Conservation (phyloP, 179 eudicot species). For the Heliamphora pulchella region DNA sequence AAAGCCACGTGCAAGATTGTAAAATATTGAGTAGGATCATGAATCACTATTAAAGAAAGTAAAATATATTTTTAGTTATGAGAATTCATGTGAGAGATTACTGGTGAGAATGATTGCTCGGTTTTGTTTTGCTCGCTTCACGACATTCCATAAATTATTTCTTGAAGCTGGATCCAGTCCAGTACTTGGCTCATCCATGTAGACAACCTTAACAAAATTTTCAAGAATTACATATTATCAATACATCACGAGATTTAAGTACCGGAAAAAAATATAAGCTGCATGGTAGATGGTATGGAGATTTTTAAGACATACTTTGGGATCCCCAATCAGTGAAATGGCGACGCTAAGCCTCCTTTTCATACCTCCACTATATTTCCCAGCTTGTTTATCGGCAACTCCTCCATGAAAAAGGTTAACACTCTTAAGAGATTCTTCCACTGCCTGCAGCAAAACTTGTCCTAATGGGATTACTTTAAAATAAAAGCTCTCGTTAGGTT, state of each 20-base stretch:
- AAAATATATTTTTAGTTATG: neutral
- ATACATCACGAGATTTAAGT: neutral
- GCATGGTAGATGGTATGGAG: neutral
- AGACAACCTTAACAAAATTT: conserved; percentile 46
- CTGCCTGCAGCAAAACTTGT: conserved; percentile 47
- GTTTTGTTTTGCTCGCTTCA: conserved; percentile 73
- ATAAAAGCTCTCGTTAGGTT: no score
- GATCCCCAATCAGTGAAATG: conserved; percentile 84
- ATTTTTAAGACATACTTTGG: conserved; percentile 46
- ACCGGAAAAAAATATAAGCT: neutral
- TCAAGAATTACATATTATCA: conserved; percentile 8
- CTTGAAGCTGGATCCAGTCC: conserved; percentile 96
- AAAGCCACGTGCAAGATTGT: no score
- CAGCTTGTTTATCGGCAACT: conserved; percentile 69
- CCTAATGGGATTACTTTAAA: no score
- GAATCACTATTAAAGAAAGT: neutral
- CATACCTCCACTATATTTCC: conserved; percentile 95
- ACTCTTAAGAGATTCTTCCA: conserved; percentile 74
- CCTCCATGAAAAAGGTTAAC: conserved; percentile 78
- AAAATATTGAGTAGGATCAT: no score
- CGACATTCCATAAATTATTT: conserved; percentile 80
- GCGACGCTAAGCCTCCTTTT: conserved; percentile 97
- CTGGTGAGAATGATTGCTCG: conserved; percentile 90
- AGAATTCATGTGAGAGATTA: conserved; percentile 22
- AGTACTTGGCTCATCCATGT: conserved; percentile 29